Evolutionary conservation across 2,329 filamentous ascomycete species (phyloP).

Genomic region (Trichoderma koningii): DNA sequence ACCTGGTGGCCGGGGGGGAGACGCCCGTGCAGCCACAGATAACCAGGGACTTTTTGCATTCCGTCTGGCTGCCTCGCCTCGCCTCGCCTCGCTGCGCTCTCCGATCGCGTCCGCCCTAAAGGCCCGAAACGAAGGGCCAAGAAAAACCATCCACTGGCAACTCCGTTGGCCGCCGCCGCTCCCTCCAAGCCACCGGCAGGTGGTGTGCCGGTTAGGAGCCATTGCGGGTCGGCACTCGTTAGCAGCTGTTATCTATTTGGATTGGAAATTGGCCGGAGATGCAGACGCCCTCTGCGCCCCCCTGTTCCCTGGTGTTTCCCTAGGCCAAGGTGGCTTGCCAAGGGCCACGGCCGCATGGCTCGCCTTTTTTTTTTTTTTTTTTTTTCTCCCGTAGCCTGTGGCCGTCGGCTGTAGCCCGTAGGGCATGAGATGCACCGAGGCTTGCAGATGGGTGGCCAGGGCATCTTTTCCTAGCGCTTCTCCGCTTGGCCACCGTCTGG

Average conservation of each 20-base stretch:
- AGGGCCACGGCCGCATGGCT: background rate
- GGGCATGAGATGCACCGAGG: slow-evolving; percentile 13
- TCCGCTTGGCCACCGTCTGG: background rate
- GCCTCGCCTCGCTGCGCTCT: background rate
- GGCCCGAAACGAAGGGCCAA: slow-evolving; percentile 26
- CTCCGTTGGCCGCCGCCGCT: slow-evolving; percentile 13
- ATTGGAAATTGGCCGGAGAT: slow-evolving; percentile 25
- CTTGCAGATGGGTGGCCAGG: slow-evolving; percentile 5
- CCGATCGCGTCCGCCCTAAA: slow-evolving; percentile 10
- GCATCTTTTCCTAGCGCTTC: background rate
- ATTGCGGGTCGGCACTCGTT: slow-evolving; percentile 15
- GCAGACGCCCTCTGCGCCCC: background rate
- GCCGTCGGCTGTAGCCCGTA: background rate
- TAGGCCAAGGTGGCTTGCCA: slow-evolving; percentile 7
- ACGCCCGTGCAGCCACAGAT: background rate
- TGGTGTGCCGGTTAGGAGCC: slow-evolving; percentile 14
- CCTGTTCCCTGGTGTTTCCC: background rate
- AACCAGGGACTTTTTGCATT: background rate
- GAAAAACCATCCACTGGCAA: slow-evolving; percentile 6
- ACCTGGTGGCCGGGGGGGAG: background rate
- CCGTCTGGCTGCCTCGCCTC: background rate
- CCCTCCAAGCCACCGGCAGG: slow-evolving; percentile 20
- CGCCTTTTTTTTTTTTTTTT: background rate
- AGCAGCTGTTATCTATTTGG: background rate
- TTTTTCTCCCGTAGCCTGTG: background rate